Base-by-base conservation (phyloP, 139 green algal species). In the Prasinococcaceae sp. region DNA sequence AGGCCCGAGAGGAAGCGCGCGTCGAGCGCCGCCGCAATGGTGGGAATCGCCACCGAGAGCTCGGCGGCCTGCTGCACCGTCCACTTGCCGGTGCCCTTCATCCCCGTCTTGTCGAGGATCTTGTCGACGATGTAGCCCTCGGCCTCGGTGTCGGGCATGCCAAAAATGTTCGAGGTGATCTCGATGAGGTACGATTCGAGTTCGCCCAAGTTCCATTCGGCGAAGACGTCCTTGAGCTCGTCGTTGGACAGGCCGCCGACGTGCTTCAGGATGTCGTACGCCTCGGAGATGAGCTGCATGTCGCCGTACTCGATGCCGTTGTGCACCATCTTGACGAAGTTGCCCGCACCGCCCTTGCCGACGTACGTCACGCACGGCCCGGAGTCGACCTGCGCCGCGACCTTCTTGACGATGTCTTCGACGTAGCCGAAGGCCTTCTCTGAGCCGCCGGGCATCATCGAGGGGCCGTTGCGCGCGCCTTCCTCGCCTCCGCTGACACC, bases 291-390 rank as follows among this genome's bases (percentile, higher is more conserved):
- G 51, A 97, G 79, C 81, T 97, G 89, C 92, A 99, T 99, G 75
- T 99, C 92, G 6, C 90, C 92, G 59, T 99, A 99, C 81, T 99
- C 92, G 61, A 99, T 99, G 64, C 92, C 92, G 65, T 99, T 99
- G 83, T 99, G 92, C 53, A 99, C 86, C 92, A 98, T 98, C 83
- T 99, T 99, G 8, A 99, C 92, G 53, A 87, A 99, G 76, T 99
- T 97, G 42, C 92, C 92, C 3, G 83, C 49, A 36, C 84, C 85
- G 27, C 85, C 85, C 2, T 68, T 53, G n/a, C 85, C 85, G 33
- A 94, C 74, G 72, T 93, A 90, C 33, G 78, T 97, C 2, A 93
- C 85, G 60, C 90, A 96, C 0, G 90, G 75, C 10, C 88, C 88
- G 58, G 92, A 79, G 41, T 97, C 77, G 22, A 95, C 92, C 76